Percentiles rank a stretch among this genome's conserved stretches.
Conservation (phyloP, 1,139 yeast genomes). For the Yamadazyma pseudoaaseri region DNA sequence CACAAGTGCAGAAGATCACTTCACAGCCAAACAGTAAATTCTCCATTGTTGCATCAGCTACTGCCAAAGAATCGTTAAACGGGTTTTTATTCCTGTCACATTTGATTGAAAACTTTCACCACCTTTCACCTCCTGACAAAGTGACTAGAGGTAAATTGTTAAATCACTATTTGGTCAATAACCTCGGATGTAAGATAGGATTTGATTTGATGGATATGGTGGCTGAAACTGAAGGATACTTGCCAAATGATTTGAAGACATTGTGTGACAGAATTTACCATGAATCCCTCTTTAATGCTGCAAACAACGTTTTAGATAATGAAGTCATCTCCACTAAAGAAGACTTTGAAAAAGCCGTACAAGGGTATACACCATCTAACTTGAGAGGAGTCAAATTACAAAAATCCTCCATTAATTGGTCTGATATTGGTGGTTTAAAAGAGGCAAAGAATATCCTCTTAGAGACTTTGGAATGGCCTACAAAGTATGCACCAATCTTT, state of each 20-base stretch:
- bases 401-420: constrained; percentile 75
- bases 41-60: constrained; percentile 55
- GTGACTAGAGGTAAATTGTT: constrained; percentile 55
- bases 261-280: constrained; percentile 75
- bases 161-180: constrained; percentile 38
- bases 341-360: constrained; percentile 57
- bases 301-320: constrained; percentile 11
- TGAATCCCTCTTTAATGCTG: constrained; percentile 46
- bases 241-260: constrained; percentile 76
- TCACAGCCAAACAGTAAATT: constrained; percentile 45
- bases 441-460: constrained; percentile 74
- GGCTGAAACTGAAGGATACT: constrained; percentile 82
- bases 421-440: constrained; percentile 82
- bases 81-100: constrained; percentile 64
- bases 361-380: constrained; percentile 75
- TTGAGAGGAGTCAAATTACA: constrained; percentile 85
- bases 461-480: constrained; percentile 97
- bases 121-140: constrained; percentile 70
- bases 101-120: constrained; percentile 62
- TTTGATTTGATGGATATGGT: constrained; percentile 72
- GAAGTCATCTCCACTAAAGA: constrained; percentile 19
- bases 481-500: constrained; percentile 91
- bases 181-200: constrained; percentile 28
- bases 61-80: constrained; percentile 67
- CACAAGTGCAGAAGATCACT: constrained; percentile 40